Percentiles rank a stretch among this genome's conserved stretches.
Evolutionary conservation across 2,329 filamentous ascomycete species (phyloP).

Genomic region (Sarocladium kiliense): DNA sequence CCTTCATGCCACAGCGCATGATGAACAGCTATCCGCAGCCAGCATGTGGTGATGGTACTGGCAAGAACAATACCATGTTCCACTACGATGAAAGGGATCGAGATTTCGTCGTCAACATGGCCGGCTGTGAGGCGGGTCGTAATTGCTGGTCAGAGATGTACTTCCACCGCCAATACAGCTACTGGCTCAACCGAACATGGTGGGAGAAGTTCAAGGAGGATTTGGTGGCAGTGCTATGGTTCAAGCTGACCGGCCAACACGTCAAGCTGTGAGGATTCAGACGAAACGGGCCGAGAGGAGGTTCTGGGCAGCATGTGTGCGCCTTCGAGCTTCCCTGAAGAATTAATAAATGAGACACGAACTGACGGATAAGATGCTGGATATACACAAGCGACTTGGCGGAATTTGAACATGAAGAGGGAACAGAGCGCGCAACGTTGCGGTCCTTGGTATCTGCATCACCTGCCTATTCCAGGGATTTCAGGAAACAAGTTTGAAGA

Average conservation of each 20-base stretch:
- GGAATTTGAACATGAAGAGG: neutral
- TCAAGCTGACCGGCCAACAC: constrained; percentile 56
- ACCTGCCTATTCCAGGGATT: neutral
- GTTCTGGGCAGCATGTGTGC: too few species aligned
- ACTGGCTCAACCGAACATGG: constrained; percentile 74
- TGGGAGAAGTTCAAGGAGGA: constrained; percentile 77
- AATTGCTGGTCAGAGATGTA: constrained; percentile 99
- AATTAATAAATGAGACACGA: neutral
- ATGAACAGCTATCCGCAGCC: constrained; percentile 93
- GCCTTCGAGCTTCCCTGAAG: neutral
- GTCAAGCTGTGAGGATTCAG: constrained; percentile 44
- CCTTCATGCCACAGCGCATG: constrained; percentile 83
- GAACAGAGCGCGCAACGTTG: neutral
- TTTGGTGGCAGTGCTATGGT: constrained; percentile 55
- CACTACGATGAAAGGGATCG: constrained; percentile 83
- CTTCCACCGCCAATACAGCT: constrained; percentile 85
- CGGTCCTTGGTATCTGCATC: neutral
- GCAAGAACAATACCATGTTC: constrained; percentile 64
- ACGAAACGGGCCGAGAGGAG: neutral
- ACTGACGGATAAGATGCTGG: neutral
- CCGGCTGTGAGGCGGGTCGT: constrained; percentile 85
- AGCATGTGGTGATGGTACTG: constrained; percentile 69
- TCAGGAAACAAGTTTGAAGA: too few species aligned
- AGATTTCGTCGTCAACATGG: constrained; percentile 98
- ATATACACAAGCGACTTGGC: neutral